A percentile compares a stretch with the other conserved stretches of the same genome.
Evolutionary conservation across 768 basidiomycete species (phyloP).

Genomic region (Termitomyces sp.): DNA sequence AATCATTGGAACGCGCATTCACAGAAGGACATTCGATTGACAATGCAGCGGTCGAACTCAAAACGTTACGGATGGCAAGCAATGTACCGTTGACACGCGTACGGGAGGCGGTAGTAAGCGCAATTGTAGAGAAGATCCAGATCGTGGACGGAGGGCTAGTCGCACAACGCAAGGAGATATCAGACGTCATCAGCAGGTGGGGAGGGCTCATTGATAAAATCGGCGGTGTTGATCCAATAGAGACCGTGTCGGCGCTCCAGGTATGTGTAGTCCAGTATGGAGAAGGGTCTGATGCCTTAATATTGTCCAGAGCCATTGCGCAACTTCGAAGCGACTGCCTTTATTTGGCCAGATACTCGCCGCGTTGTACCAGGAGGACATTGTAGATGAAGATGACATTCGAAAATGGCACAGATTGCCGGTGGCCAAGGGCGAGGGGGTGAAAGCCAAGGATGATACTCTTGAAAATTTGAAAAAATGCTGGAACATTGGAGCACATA

Average conservation of each 20-base stretch:
- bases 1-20: conserved; percentile 89
- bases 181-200: conserved; percentile 68
- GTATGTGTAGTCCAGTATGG: conserved; percentile 30
- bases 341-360: conserved; percentile 86
- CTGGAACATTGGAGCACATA: conserved; percentile 65
- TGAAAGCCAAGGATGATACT: conserved; percentile 29
- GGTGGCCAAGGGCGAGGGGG: conserved; percentile 48
- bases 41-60: conserved; percentile 90
- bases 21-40: conserved; percentile 89
- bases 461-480: conserved; percentile 61
- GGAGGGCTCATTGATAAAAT: conserved; percentile 77
- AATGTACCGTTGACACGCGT: conserved; percentile 88
- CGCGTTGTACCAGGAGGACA: conserved; percentile 86
- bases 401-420: conserved; percentile 76
- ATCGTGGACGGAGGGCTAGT: conserved; percentile 53
- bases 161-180: conserved; percentile 64
- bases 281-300: neutral
- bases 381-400: conserved; percentile 88
- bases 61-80: conserved; percentile 95
- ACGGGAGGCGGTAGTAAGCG: conserved; percentile 84
- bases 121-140: conserved; percentile 69
- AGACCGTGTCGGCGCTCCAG: conserved; percentile 78
- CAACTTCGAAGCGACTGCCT: conserved; percentile 54
- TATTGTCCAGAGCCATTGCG: conserved; percentile 54
- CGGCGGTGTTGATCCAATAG: conserved; percentile 78